A percentile compares a stretch with the other conserved stretches of the same genome.
Conservation (phyloP, 176 grass and related monocot genomes). For the Areca catechu region DNA sequence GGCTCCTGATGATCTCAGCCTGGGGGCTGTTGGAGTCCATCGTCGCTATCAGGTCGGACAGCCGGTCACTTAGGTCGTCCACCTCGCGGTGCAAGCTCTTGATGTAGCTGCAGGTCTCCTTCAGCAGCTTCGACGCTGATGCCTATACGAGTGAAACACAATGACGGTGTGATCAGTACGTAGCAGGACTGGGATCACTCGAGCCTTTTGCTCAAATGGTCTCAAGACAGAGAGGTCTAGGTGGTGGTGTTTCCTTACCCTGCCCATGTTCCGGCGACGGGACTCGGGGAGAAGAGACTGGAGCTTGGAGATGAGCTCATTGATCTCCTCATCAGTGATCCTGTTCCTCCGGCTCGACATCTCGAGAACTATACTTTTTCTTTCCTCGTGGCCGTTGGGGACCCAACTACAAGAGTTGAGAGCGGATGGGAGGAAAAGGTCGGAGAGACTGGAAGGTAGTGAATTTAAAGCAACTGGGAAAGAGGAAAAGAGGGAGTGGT, state of each 20-base stretch:
- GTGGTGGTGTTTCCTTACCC: conserved; percentile 31
- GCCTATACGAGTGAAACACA: conserved; percentile 28
- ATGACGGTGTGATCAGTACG: too few relatives aligned
- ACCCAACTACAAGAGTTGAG: too few relatives aligned
- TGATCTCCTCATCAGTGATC: conserved; percentile 93
- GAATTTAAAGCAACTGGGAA: too few relatives aligned
- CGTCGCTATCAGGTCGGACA: conserved; percentile 62
- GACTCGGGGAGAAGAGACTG: conserved; percentile 72
- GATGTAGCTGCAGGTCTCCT: conserved; percentile 91
- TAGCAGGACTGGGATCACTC: too few relatives aligned
- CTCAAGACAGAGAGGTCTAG: too few relatives aligned
- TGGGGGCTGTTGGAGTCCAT: conserved; percentile 66
- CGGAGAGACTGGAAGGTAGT: too few relatives aligned
- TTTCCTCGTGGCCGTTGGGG: too few relatives aligned
- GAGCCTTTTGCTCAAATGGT: too few relatives aligned
- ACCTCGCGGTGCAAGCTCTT: conserved; percentile 82
- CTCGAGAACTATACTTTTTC: not conserved
- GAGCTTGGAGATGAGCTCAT: conserved; percentile 85
- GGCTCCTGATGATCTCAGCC: conserved; percentile 76
- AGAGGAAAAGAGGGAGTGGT: too few relatives aligned
- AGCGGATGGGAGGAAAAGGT: too few relatives aligned
- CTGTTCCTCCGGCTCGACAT: conserved; percentile 57
- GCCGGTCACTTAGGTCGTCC: conserved; percentile 65
- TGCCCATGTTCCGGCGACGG: conserved; percentile 41
- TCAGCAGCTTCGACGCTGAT: conserved; percentile 77